These are phyloP conservation scores for Cymbopogon flexuosus DNA, from an alignment of 202 grass and related monocot genomes.

Conservation along the genomic window DNA sequence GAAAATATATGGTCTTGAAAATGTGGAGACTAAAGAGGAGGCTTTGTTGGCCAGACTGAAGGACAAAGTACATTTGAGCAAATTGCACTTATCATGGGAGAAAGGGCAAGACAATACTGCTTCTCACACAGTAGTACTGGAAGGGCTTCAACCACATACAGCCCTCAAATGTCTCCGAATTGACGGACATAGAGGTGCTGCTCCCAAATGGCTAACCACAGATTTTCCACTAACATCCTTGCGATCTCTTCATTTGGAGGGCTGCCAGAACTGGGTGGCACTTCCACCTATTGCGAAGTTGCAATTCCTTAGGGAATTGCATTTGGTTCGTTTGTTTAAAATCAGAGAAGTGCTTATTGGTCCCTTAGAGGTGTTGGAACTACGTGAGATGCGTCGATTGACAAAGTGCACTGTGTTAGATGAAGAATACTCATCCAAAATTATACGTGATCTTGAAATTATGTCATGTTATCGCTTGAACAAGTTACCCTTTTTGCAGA, in stretches of 20 bases:
- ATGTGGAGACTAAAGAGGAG: conserved; percentile 34
- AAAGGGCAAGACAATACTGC: neutral
- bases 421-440: neutral
- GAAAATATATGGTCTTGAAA: conserved; percentile 36
- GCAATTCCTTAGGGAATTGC: conserved; percentile 22
- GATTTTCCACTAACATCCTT: conserved; percentile 13
- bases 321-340: conserved; percentile 19
- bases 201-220: conserved; percentile 31
- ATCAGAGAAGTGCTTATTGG: conserved; percentile 25
- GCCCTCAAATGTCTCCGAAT: conserved; percentile 26
- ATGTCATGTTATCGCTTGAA: neutral
- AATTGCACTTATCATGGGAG: conserved; percentile 25
- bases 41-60: conserved; percentile 28
- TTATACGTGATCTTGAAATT: conserved; percentile 10
- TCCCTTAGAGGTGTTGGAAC: conserved; percentile 19
- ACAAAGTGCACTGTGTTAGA: neutral
- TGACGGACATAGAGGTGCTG: neutral
- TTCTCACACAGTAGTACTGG: conserved; percentile 20
- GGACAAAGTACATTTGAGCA: conserved; percentile 23
- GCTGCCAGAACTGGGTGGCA: conserved; percentile 1
- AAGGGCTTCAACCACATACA: conserved; percentile 26
- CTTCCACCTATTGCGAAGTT: conserved; percentile 23
- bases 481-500: conserved; percentile 13
- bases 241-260: conserved; percentile 2
- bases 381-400: neutral